phyloP scores from a whole-genome alignment of 1,139 yeast genomes.

The Hansenula lynferdii region DNA sequence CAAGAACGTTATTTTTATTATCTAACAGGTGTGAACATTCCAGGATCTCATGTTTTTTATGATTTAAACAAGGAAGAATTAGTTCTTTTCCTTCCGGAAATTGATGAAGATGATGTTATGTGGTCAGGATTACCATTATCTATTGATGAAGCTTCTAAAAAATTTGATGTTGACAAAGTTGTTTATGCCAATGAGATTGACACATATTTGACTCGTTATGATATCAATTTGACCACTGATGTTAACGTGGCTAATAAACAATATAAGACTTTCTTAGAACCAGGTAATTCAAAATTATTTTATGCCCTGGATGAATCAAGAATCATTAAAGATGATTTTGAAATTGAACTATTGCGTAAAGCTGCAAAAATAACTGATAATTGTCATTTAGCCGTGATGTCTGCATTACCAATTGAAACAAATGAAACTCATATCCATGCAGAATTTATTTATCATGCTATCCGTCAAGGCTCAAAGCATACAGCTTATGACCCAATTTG shows the following conservation, averaged over 20 bases:
- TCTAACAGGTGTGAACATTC: conserved; percentile 77
- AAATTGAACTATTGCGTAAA: conserved; percentile 66
- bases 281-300: conserved; percentile 46
- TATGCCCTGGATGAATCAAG: conserved; percentile 86
- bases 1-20: conserved; percentile 91
- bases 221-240: conserved; percentile 34
- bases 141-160: conserved; percentile 55
- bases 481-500: conserved; percentile 95
- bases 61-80: conserved; percentile 49
- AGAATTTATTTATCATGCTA: conserved; percentile 88
- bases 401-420: conserved; percentile 80
- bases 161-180: conserved; percentile 81
- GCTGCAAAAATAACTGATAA: conserved; percentile 85
- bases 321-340: conserved; percentile 77
- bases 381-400: conserved; percentile 89
- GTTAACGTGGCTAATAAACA: conserved; percentile 24
- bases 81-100: conserved; percentile 71
- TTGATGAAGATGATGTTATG: conserved; percentile 88
- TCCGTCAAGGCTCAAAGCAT: conserved; percentile 87
- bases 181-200: conserved; percentile 49
- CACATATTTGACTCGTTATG: conserved; percentile 25
- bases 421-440: conserved; percentile 94
- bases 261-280: conserved; percentile 32
- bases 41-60: conserved; percentile 70
- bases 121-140: conserved; percentile 91